phyloP scores from a whole-genome alignment of 768 basidiomycete species.

The Lentinula detonsa region DNA sequence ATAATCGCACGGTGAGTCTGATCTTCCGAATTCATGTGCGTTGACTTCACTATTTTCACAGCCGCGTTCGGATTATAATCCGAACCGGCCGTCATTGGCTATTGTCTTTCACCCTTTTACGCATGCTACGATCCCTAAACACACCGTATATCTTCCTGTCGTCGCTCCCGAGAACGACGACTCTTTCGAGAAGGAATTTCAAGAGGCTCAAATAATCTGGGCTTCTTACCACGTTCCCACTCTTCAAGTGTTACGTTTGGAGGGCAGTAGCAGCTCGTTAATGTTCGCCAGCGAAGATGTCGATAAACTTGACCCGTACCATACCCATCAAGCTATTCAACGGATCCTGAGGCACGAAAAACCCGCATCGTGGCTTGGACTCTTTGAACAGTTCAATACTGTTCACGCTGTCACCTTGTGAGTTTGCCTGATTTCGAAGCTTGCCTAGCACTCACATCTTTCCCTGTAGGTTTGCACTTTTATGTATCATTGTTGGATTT shows the following conservation, averaged over 20 bases:
- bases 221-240: conserved; percentile 34
- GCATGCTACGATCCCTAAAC: conserved; percentile 27
- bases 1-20: conserved; percentile 20
- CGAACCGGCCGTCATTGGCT: conserved; percentile 53
- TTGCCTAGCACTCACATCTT: conserved; percentile 10
- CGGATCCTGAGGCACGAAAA: conserved; percentile 32
- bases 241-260: conserved; percentile 33
- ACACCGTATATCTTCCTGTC: conserved; percentile 57
- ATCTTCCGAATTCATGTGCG: conserved; percentile 24
- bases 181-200: conserved; percentile 15
- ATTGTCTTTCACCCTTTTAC: conserved; percentile 59
- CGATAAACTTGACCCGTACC: conserved; percentile 32
- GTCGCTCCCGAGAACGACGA: conserved; percentile 23
- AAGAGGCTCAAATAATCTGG: conserved; percentile 37
- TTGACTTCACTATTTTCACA: conserved; percentile 22
- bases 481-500: conserved; percentile 62
- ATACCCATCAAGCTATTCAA: conserved; percentile 39
- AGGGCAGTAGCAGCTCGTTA: conserved; percentile 21
- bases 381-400: conserved; percentile 39
- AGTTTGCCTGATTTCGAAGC: conserved; percentile 18
- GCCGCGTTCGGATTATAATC: conserved; percentile 15
- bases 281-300: conserved; percentile 45
- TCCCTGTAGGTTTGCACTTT: conserved; percentile 51
- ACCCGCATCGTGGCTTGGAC: conserved; percentile 11
- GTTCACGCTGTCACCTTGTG: conserved; percentile 64